Base-by-base conservation (phyloP, 2,329 filamentous ascomycete genomes). In the Aureobasidium subglaciale region DNA sequence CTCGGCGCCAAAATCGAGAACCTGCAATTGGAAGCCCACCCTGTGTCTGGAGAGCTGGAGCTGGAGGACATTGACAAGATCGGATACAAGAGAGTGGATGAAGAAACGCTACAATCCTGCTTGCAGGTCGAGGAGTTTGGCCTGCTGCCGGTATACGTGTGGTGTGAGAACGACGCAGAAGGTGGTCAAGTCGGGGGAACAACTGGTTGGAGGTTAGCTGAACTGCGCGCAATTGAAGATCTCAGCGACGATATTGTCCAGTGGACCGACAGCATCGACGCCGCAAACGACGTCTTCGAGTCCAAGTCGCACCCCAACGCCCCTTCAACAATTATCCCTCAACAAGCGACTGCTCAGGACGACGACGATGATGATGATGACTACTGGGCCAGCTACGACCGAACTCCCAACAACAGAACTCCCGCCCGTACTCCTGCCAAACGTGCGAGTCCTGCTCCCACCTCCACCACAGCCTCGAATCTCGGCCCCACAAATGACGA, bases 331-430 rank as follows among this genome's bases (percentile, higher is more conserved):
- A 32, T 24, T 8, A 18, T 20, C 24, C 22, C 30, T 40, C 40
- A 46, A 20, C 35, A 41, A 27, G 30, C 55, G 8, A 34, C 34
- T 1, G 46, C 35, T 10, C 34, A 24, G 20, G 45, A 45, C 9
- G 46, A 50, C 57, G 62, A 65, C 6, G 85, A 87, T 29, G 85
- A 90, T 59, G 85, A 90, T 59, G 86, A 88, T 61, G 85, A 84
- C 62, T 92, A 92, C 69, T 92, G 88, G 88, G 85, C 82, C 29
- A 80, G 83, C 59, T 91, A 92, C 68, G 87, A 89, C 67, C 80
- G 81, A 24, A 88, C 85, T 4, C 85, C 87, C 1, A 41, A 32
- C 34, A 78, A 79, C 2, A 76, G 78, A 41, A 87, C 84, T 9
- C 84, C 85, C 1, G 82, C 78, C 16, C 56, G 56, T 27, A 71